Evolutionary conservation across 164 flowering plant genomes (phyloP).

Genomic region (Tetrastigma voinierianum): DNA sequence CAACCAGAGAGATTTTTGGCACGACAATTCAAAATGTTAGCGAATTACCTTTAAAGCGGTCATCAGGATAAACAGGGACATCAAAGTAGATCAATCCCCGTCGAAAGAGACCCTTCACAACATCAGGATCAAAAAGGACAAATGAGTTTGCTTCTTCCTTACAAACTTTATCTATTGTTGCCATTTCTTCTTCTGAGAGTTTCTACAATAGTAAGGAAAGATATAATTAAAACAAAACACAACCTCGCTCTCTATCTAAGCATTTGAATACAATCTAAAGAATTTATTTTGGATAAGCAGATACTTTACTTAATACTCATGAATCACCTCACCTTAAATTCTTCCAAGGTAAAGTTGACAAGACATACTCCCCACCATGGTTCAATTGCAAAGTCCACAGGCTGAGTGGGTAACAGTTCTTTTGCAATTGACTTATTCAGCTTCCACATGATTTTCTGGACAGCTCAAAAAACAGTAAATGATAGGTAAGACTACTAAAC

Average conservation of each 20-base stretch:
- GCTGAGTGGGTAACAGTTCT: conserved; percentile 89
- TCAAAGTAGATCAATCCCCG: conserved; percentile 93
- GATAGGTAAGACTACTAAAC: conserved; percentile 21
- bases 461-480: conserved; percentile 37
- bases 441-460: conserved; percentile 99
- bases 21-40: neutral
- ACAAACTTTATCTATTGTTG: conserved; percentile 92
- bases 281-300: too few relatives aligned
- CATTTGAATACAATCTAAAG: neutral
- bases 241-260: neutral
- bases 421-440: conserved; percentile 97
- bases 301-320: neutral
- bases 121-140: conserved; percentile 82
- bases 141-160: conserved; percentile 97
- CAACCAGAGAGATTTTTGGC: neutral
- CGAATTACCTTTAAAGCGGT: conserved; percentile 84
- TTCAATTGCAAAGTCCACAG: conserved; percentile 86
- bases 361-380: conserved; percentile 99
- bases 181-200: conserved; percentile 96
- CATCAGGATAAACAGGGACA: conserved; percentile 95
- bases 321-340: conserved; percentile 69
- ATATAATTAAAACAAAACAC: neutral
- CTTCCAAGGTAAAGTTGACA: conserved; percentile 96
- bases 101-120: conserved; percentile 73
- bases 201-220: conserved; percentile 41